A percentile compares a stretch with the other conserved stretches of the same genome.
phyloP scores from a whole-genome alignment of 306 rosid species.

The Quercus dentata region DNA sequence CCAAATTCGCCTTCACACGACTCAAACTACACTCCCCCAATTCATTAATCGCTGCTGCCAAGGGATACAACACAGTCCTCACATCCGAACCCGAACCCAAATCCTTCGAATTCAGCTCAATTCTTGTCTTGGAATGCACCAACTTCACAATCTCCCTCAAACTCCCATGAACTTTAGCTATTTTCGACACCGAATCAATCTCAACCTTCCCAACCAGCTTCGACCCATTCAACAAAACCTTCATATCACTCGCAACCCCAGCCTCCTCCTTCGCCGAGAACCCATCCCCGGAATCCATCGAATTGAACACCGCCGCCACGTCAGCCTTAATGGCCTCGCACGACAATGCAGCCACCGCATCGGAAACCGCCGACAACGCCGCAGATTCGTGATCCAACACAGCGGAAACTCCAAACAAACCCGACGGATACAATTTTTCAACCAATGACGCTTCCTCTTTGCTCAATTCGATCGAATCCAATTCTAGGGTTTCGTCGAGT shows the following conservation, averaged over 20 bases:
- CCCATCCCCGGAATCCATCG: conserved; percentile 81
- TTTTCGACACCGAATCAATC: conserved; percentile 27
- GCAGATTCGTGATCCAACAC: conserved; percentile 57
- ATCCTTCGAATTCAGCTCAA: conserved; percentile 57
- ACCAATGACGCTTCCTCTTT: conserved; percentile 42
- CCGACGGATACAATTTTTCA: conserved; percentile 13
- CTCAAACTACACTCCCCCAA: conserved; percentile 56
- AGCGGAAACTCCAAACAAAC: conserved; percentile 47
- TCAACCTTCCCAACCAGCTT: conserved; percentile 68
- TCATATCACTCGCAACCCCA: conserved; percentile 70
- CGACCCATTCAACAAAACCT: conserved; percentile 73
- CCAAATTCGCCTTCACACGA: conserved; percentile 44
- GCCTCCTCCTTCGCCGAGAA: conserved; percentile 61
- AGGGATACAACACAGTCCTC: conserved; percentile 31
- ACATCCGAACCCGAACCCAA: conserved; percentile 31
- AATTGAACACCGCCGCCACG: conserved; percentile 45
- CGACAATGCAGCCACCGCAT: conserved; percentile 65
- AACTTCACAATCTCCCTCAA: conserved; percentile 54
- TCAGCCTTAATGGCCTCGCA: conserved; percentile 83
- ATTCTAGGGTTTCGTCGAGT: not conserved
- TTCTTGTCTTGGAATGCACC: conserved; percentile 59
- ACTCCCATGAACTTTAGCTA: conserved; percentile 59
- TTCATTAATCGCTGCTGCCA: conserved; percentile 46
- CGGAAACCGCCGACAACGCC: conserved; percentile 44
- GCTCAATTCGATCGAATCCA: conserved; percentile 38